Base-by-base conservation (phyloP, 2,329 filamentous ascomycete genomes). In the Sporothrix curviconia region DNA sequence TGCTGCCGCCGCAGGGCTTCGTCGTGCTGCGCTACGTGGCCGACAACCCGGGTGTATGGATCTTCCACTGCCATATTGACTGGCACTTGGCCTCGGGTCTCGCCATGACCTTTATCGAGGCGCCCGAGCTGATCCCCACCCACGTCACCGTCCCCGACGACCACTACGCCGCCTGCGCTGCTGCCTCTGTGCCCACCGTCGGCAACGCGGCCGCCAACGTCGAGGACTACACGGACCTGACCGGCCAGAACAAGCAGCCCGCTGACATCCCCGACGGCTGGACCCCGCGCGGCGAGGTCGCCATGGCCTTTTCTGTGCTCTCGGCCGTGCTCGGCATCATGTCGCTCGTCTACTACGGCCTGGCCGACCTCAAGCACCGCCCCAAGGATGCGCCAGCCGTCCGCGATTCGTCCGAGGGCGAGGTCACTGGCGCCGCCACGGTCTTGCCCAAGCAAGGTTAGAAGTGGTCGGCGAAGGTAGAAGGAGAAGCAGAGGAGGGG, bases 21-120 rank as follows among this genome's bases (percentile, higher is more conserved):
- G 78, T 87, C 24, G 81, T 90, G 11, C 66, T 92, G 22, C 76
- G 84, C n/a, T 87, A 86, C 72, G 73, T 74, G 58, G 82, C 85
- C 1, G 78, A 88, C 65, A 89, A 89, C 63, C 83, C 86, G 11
- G 85, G 84, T 62, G 65, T 69, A 59, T 73, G 69, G 69, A 49
- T 87, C 4, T 88, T 91, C 73, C 88, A 91, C 71, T 92, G 88
- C 70, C 89, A 92, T 68, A 86, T 92, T 55, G 86, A 89, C 66
- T 92, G 86, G 86, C 87, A 90, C 67, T 75, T 89, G 58, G 72
- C 78, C 1, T 83, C 82, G 3, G 87, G 87, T n/a, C 75, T 90
- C 2, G 74, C 83, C 3, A 79, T 83, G 24, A 84, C 82, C 1
- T 79, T 89, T 62, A 70, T 87, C 60, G 85, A 87, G 69, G 79